Conservation (phyloP, 1,284 basidiomycete species). For the Volvariella surrecta region DNA sequence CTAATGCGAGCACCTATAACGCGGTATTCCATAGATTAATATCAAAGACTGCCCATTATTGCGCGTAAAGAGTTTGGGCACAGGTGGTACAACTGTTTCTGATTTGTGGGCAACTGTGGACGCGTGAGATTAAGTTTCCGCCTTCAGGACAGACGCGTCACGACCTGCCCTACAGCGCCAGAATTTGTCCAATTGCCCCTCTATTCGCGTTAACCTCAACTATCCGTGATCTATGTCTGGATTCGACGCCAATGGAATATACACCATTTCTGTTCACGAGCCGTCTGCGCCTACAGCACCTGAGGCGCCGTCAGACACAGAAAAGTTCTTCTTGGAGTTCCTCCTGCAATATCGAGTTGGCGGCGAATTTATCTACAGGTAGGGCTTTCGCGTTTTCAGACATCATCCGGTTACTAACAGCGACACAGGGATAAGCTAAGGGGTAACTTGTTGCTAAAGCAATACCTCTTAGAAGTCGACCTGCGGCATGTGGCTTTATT, state of each 20-base stretch:
- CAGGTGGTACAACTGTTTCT: too few relatives aligned
- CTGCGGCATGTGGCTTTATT: slow-evolving; percentile 86
- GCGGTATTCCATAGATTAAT: too few relatives aligned
- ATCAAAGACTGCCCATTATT: too few relatives aligned
- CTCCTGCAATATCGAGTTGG: slow-evolving; percentile 81
- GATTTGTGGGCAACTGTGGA: too few relatives aligned
- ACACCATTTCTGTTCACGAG: slow-evolving; percentile 68
- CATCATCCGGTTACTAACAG: slow-evolving; percentile 8
- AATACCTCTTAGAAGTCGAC: slow-evolving; percentile 89
- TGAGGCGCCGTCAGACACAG: slow-evolving; percentile 72
- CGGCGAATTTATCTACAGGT: slow-evolving; percentile 86
- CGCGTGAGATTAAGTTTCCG: too few relatives aligned
- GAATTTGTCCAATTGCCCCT: slow-evolving; percentile 2
- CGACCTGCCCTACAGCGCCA: slow-evolving; percentile 34
- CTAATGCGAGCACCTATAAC: too few relatives aligned
- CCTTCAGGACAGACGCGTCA: slow-evolving; percentile 28
- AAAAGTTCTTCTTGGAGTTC: slow-evolving; percentile 79
- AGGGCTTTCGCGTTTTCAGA: slow-evolving; percentile 5
- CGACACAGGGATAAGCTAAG: slow-evolving; percentile 76
- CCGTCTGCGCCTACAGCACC: slow-evolving; percentile 40
- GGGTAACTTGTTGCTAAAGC: slow-evolving; percentile 84
- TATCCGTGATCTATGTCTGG: slow-evolving; percentile 39
- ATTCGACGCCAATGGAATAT: slow-evolving; percentile 75
- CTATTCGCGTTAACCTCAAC: neutral
- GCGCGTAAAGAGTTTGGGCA: too few relatives aligned